A percentile compares a stretch with the other conserved stretches of the same genome.
phyloP scores from a whole-genome alignment of 176 grass and related monocot species.

The Elymus sibiricus region DNA sequence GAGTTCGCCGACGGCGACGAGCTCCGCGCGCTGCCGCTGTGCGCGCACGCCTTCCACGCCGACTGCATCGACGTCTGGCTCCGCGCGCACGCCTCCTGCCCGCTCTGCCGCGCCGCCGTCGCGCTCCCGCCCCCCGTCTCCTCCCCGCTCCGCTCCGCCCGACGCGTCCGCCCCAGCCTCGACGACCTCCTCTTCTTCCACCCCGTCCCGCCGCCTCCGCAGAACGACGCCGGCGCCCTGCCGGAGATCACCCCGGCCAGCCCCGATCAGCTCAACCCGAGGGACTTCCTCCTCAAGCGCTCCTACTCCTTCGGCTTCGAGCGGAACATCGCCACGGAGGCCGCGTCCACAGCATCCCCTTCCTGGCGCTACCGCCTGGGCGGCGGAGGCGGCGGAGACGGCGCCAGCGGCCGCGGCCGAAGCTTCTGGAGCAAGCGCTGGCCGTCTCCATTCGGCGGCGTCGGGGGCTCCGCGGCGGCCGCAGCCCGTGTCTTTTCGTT shows the following conservation, averaged over 20 bases:
- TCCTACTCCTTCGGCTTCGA: constrained; percentile 95
- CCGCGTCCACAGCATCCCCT: constrained; percentile 59
- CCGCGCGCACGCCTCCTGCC: constrained; percentile 77
- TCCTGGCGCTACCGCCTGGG: constrained; percentile 56
- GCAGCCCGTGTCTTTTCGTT: constrained; percentile 79
- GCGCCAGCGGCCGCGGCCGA: background rate
- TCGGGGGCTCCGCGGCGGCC: constrained; percentile 33
- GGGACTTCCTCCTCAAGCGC: constrained; percentile 73
- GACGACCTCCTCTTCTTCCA: constrained; percentile 78
- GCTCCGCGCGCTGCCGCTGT: constrained; percentile 73
- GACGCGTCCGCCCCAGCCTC: constrained; percentile 63
- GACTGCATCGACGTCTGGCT: constrained; percentile 98
- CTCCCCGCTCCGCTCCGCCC: constrained; percentile 37
- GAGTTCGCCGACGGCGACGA: constrained; percentile 88
- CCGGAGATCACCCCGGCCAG: constrained; percentile 48
- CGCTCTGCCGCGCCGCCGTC: constrained; percentile 76
- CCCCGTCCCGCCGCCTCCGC: background rate
- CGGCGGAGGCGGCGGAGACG: constrained; percentile 19
- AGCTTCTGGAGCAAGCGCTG: constrained; percentile 98
- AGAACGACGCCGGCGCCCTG: background rate
- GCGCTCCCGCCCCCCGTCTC: constrained; percentile 34
- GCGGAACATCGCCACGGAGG: constrained; percentile 47
- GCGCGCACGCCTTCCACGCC: constrained; percentile 89
- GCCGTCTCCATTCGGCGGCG: constrained; percentile 71
- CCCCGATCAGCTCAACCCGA: constrained; percentile 32